phyloP scores from a whole-genome alignment of 495 filamentous ascomycete species.

The Tricharina praecox region DNA sequence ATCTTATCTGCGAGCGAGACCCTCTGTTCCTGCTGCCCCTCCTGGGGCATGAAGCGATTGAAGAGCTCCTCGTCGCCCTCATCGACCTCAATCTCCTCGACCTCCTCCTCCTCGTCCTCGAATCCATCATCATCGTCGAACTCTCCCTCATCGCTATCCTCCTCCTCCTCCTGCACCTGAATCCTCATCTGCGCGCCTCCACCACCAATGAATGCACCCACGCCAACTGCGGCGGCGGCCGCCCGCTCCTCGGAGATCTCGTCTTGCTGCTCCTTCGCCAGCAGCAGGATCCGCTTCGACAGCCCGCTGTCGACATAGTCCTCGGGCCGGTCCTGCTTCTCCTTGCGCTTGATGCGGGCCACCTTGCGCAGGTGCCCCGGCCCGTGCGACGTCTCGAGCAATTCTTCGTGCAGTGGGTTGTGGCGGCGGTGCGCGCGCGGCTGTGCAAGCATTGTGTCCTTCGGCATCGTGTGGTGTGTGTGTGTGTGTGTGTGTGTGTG shows the following conservation, averaged over 20 bases:
- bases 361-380: conserved; percentile 26
- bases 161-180: conserved; percentile 30
- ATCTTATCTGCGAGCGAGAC: conserved; percentile 86
- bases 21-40: conserved; percentile 35
- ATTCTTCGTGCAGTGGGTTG: conserved; percentile 26
- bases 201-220: conserved; percentile 9
- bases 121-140: conserved; percentile 37
- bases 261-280: conserved; percentile 51
- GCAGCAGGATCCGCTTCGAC: conserved; percentile 70
- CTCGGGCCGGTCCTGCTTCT: conserved; percentile 14
- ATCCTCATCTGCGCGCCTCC: conserved; percentile 29
- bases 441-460: conserved; percentile 20
- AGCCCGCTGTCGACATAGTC: conserved; percentile 56
- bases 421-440: conserved; percentile 18
- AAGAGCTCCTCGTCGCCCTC: conserved; percentile 81
- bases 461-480: conserved; percentile 1
- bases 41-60: conserved; percentile 67
- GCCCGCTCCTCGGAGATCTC: conserved; percentile 36
- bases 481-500: not conserved
- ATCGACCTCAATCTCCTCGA: conserved; percentile 70
- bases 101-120: conserved; percentile 52
- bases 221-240: conserved; percentile 44
- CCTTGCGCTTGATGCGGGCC: conserved; percentile 18
- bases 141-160: conserved; percentile 39
- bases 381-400: conserved; percentile 28